Conservation (phyloP, 2,329 filamentous ascomycete genomes). For the Delphinella strobiligena region DNA sequence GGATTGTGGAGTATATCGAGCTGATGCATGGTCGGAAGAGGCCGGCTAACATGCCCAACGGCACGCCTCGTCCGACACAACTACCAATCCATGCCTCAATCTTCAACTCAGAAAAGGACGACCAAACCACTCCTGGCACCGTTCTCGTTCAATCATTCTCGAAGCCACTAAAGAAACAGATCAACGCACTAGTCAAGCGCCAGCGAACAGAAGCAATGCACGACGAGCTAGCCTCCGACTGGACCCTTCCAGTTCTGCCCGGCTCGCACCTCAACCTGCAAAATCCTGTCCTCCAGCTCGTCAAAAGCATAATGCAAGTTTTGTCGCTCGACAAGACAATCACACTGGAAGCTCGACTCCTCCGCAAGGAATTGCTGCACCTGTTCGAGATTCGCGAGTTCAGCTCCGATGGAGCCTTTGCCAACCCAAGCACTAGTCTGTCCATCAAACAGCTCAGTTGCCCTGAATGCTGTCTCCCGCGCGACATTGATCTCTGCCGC, state of each 20-base stretch:
- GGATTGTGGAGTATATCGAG: constrained; percentile 89
- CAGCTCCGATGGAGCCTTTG: constrained; percentile 72
- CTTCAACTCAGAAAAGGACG: constrained; percentile 44
- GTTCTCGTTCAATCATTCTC: constrained; percentile 75
- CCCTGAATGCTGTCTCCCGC: constrained; percentile 76
- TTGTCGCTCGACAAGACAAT: constrained; percentile 84
- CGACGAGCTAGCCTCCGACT: constrained; percentile 76
- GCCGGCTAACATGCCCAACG: constrained; percentile 35
- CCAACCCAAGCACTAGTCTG: constrained; percentile 69
- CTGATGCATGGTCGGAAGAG: constrained; percentile 84
- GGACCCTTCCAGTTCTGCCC: constrained; percentile 70
- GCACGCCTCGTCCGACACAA: constrained; percentile 47
- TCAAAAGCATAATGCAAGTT: constrained; percentile 88
- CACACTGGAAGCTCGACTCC: constrained; percentile 70
- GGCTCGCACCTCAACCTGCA: constrained; percentile 52
- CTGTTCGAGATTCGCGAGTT: constrained; percentile 95
- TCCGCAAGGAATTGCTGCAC: constrained; percentile 78
- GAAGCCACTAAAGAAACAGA: constrained; percentile 81
- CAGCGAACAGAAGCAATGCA: constrained; percentile 85
- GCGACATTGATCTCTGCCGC: constrained; percentile 84
- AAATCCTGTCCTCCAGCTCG: constrained; percentile 78
- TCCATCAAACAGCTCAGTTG: constrained; percentile 68
- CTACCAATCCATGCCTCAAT: constrained; percentile 45
- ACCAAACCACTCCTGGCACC: constrained; percentile 43
- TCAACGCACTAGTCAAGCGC: constrained; percentile 65